These are phyloP conservation scores for Pseudocercospora fijiensis DNA, from an alignment of 2,329 filamentous ascomycete species.

Conservation along the genomic window DNA sequence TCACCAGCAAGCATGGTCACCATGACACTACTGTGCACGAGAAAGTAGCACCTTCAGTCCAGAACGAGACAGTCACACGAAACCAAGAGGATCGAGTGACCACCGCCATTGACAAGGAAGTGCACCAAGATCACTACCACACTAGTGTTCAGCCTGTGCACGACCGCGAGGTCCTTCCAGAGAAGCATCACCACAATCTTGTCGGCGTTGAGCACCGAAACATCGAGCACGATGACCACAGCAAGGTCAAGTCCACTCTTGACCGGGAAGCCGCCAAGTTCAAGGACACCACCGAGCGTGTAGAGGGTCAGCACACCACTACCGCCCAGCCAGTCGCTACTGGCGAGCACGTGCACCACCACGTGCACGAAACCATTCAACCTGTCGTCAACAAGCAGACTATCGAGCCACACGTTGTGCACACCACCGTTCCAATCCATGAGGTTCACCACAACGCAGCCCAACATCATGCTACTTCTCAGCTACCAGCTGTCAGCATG, in stretches of 20 bases:
- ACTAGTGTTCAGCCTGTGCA: conserved; percentile 66
- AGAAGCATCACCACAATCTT: conserved; percentile 62
- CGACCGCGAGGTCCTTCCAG: conserved; percentile 57
- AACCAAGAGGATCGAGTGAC: conserved; percentile 60
- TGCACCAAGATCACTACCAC: conserved; percentile 72
- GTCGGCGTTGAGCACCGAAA: conserved; percentile 60
- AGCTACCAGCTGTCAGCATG: conserved; percentile 64
- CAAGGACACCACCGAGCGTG: conserved; percentile 50
- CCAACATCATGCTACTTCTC: conserved; percentile 64
- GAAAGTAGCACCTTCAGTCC: conserved; percentile 57
- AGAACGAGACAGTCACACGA: conserved; percentile 40
- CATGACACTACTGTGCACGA: conserved; percentile 71
- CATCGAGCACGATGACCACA: conserved; percentile 60
- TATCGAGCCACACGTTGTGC: conserved; percentile 64
- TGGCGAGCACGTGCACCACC: conserved; percentile 65
- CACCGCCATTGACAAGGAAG: conserved; percentile 65
- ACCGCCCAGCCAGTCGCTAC: conserved; percentile 52
- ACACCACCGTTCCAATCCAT: conserved; percentile 70
- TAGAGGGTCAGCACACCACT: conserved; percentile 52
- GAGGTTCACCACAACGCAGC: conserved; percentile 68
- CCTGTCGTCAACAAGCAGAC: conserved; percentile 68
- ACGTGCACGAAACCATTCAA: conserved; percentile 66
- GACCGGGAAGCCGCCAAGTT: conserved; percentile 57
- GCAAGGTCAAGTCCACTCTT: conserved; percentile 49
- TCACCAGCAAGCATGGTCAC: conserved; percentile 61